Evolutionary conservation across 2,329 filamentous ascomycete genomes (phyloP).

Genomic region (Fusarium tjaetaba): DNA sequence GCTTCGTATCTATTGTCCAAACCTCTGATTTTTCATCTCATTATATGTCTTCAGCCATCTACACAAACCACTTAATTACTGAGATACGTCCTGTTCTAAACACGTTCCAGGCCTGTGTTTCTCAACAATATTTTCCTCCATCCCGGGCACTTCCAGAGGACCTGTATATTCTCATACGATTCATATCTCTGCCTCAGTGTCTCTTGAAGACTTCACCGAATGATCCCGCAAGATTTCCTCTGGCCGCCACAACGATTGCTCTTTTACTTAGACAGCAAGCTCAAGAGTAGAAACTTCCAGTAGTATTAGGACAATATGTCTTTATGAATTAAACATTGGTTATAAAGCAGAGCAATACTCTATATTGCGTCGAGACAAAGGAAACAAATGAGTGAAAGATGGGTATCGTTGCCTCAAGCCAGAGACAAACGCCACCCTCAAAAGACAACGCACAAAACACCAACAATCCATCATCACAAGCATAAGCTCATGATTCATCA

Average conservation of each 20-base stretch:
- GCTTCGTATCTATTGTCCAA: too few species aligned
- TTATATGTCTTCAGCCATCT: too few species aligned
- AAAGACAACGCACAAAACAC: neutral
- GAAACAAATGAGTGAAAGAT: neutral
- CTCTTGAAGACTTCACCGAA: neutral
- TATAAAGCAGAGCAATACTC: neutral
- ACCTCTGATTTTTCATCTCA: too few species aligned
- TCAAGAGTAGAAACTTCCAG: fast-evolving
- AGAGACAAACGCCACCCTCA: neutral
- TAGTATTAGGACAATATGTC: fast-evolving
- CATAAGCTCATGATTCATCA: neutral
- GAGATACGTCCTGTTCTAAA: too few species aligned
- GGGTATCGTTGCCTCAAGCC: neutral
- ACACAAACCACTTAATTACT: too few species aligned
- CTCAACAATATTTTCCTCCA: too few species aligned
- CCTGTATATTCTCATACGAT: neutral
- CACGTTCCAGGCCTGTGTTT: too few species aligned
- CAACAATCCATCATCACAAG: neutral
- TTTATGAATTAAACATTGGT: neutral
- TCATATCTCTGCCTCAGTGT: neutral
- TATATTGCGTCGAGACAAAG: neutral
- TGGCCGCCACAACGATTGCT: neutral
- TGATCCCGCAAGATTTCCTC: neutral
- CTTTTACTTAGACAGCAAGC: too few species aligned
- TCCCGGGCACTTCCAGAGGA: neutral